Conservation (phyloP, 345 rosid species). For the Salix arbutifolia region DNA sequence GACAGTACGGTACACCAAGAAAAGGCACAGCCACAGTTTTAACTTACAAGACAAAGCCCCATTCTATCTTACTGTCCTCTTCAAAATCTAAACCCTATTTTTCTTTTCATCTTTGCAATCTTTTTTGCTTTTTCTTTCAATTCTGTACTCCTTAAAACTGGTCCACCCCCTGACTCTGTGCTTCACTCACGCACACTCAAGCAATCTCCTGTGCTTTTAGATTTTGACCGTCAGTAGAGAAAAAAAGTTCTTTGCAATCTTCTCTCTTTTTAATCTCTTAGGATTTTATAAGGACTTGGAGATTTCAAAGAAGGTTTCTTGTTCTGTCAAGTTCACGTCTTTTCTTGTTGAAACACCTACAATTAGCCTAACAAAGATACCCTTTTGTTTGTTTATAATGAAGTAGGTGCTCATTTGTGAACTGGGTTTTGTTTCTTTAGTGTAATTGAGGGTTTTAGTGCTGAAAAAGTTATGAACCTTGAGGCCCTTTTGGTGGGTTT, state of each 20-base stretch:
- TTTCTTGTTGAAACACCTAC: not conserved
- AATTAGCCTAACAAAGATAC: not conserved
- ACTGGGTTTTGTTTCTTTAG: not conserved
- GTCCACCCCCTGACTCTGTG: not conserved
- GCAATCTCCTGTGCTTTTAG: constrained; percentile 1
- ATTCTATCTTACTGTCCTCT: not conserved
- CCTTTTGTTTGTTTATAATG: not conserved
- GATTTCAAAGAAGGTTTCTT: not conserved
- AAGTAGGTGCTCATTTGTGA: not conserved
- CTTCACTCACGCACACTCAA: not conserved
- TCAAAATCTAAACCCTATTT: constrained; percentile 1
- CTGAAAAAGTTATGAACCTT: constrained; percentile 17
- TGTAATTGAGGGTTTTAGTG: constrained; percentile 10
- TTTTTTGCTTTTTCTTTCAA: not conserved
- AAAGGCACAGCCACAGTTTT: not conserved
- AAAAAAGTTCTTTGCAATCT: not conserved
- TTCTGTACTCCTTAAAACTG: not conserved
- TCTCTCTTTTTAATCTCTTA: not conserved
- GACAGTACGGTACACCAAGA: not conserved
- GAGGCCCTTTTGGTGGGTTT: constrained; percentile 10
- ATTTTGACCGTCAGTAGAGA: constrained; percentile 10
- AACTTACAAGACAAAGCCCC: not conserved
- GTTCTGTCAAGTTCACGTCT: not conserved
- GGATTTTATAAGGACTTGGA: not conserved
- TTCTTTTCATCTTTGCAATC: not conserved